Base-by-base conservation (phyloP, 805 yeast species). In the Yamadazyma olivae region DNA sequence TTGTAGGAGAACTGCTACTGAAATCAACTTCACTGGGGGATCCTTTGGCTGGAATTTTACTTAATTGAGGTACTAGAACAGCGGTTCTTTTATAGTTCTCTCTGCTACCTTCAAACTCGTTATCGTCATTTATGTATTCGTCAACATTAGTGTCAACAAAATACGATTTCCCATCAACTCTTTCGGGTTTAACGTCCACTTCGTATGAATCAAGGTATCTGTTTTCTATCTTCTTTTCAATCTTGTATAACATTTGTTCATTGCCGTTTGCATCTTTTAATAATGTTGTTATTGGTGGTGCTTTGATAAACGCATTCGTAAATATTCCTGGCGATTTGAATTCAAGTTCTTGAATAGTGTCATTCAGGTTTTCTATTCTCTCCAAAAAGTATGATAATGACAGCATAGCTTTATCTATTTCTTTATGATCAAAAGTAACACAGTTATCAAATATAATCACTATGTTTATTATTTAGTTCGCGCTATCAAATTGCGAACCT, bases 281-380 rank as follows among this genome's bases (percentile, higher is more conserved):
- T n/a, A 81, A 57, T 15, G 68, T 59, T 2, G 81, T 77, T 38
- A 80, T 78, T 19, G 67, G 65, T 9, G 79, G 77, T 32, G 64
- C 57, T 17, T 67, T 58, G 7, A 77, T 65, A 13, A 80, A 59
- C 2, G 88, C 81, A 48, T 81, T 81, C 26, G 83, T 76, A 54
- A 81, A 81, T 3, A 78, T 71, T 0, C 87, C 86, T 0, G 84
- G 77, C 0, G 71, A 66, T 15, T 67, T 56, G 53, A 81, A 81
- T 36, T 74, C 61, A 3, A 72, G 62, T 7, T 61, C 53, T 17
- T 63, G 55, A 7, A 77, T 51, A 1, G 70, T 60, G n/a, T 61
- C 64, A 4, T 65, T 49, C 33, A 71, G 56, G 30, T 60, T 57
- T n/a, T 66, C 59, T 1, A 71, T 60, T 28, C 57, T 45, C 17